These are phyloP conservation scores for Blastobotrys malaysiensis DNA, from an alignment of 1,139 yeast species.

Conservation along the genomic window DNA sequence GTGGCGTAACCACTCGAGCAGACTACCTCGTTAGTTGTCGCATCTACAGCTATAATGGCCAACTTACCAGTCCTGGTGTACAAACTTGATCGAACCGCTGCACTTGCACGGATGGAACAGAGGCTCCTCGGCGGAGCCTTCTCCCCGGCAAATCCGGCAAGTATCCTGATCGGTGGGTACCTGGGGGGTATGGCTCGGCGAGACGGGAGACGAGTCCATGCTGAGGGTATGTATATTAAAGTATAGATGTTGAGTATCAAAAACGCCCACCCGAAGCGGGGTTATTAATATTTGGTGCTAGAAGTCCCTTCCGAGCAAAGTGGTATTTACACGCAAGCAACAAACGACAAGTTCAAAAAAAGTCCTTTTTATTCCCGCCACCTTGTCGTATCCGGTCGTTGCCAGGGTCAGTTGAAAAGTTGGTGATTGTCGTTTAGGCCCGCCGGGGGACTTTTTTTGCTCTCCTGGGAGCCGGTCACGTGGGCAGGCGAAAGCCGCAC, in stretches of 20 bases:
- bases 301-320: not conserved
- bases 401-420: not conserved
- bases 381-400: not conserved
- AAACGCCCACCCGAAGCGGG: conserved; percentile 1
- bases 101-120: conserved; percentile 90
- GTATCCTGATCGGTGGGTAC: conserved; percentile 26
- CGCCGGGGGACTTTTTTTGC: not conserved
- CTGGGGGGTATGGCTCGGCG: not conserved
- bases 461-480: not conserved
- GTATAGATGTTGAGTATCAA: not conserved
- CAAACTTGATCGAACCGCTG: conserved; percentile 86
- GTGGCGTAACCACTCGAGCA: conserved; percentile 79
- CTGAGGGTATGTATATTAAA: not conserved
- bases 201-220: not conserved
- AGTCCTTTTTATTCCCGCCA: not conserved
- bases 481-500: not conserved
- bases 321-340: not conserved
- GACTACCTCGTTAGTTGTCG: conserved; percentile 23
- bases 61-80: conserved; percentile 76
- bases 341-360: not conserved
- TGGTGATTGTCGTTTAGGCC: not conserved
- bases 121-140: conserved; percentile 73
- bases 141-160: conserved; percentile 94
- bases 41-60: too few relatives aligned
- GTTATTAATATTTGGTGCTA: not conserved